Base-by-base conservation (phyloP, 805 yeast genomes). In the Zygoascus bituminiphila region DNA sequence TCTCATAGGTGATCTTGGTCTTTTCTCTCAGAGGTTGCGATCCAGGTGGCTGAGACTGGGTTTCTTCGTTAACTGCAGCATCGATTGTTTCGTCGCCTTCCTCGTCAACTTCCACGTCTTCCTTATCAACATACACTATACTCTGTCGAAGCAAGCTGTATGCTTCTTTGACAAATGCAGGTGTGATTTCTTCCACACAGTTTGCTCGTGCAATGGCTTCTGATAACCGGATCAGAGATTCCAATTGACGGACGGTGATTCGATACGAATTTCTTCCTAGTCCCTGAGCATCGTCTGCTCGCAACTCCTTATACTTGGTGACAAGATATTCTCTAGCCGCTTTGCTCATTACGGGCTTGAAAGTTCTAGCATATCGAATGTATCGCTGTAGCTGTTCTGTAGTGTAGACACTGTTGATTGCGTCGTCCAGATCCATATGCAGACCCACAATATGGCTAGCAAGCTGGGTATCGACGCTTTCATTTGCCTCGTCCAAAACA, bases 141-240 rank as follows among this genome's bases (percentile, higher is more conserved):
- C 96, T 85, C 67, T 88, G 95, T 63, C 93, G 79, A 58, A 93
- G 72, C 53, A 93, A 70, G 59, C 84, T 91, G 64, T 84, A 88
- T 0, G 98, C 98, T 63, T 93, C 98, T 2, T 89, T 84, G 41
- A 91, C 98, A 64, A 88, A 86, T 31, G 75, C 74, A 6, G 91
- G 86, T 0, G 91, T 80, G 47, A 88, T 82, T 53, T 81, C 88
- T 54, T 86, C 93, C 17, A 89, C 85, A 67, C 98, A 89, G 66
- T 91, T 93, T 23, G 98, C 97, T 56, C 96, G 76, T 1, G 98
- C 98, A 66, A 93, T 89, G 1, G 96, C 98, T 64, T 93, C 98
- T 2, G 93, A 81, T 51, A 93, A 74, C 62, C 98, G 78, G 56
- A 93, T 83, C 88, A 89, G 78, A 46, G 93, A 83, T 68, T 91